Evolutionary conservation across 306 rosid species (phyloP), one percentile per base, ranked within the genome.

Genomic region (Arachis stenosperma): DNA sequence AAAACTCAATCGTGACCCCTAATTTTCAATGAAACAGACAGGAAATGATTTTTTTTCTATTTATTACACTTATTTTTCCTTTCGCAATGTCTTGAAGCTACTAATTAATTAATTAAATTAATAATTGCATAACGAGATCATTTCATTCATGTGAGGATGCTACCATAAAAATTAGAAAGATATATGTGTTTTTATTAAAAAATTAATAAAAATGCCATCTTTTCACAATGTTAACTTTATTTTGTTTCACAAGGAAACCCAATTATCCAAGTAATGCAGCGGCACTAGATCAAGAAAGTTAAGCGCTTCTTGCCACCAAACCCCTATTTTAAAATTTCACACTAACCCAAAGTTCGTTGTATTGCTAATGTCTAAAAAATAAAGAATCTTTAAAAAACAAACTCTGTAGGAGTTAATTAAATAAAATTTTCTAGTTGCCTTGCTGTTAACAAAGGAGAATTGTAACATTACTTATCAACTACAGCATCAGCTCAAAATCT

Each of bases 231-330:
- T 11, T 13, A 67, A 9, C 9, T 15, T 9, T 27, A 41, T 7
- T 39, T 63, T 41, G 36, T 22, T 9, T 17, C 55, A 6, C 62
- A 63, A 14, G 37, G 44, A 43, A 5, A 44, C 14, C 14, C 36
- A 22, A 22, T 22, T 22, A 22, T 8, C 61, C 27, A 22, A 22
- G 36, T 17, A 13, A 57, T 43, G 75, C 33, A 42, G 76, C 68
- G 68, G 39, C 59, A 71, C 59, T 44, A 46, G 9, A 57, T 43
- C 44, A 59, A 43, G 14, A 44, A 8, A 71, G 60, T 30, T 4
- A 61, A 54, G 63, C 51, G 51, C 54, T 13, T 7, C 56, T 64
- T 56, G 63, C 71, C 37, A 33, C 37, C 78, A 63, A 63, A 63
- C 53, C 55, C 33, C 33, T 1, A 74, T 7, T 44, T 22, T 61